These are phyloP conservation scores for Luffa acutangula DNA, from an alignment of 306 rosid species.

Conservation along the genomic window DNA sequence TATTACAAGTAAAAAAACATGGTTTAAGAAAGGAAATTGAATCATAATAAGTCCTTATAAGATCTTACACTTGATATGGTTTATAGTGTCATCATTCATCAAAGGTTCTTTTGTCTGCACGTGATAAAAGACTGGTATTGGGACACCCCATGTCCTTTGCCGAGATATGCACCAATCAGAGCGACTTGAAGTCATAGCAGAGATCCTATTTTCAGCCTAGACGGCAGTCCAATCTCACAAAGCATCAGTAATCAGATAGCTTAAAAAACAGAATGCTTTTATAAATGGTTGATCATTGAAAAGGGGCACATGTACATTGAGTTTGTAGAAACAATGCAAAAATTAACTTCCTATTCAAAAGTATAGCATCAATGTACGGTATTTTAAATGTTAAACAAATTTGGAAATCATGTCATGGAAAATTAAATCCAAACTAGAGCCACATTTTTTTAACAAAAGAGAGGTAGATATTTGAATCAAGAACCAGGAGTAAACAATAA, in stretches of 20 bases:
- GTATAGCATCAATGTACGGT: neutral
- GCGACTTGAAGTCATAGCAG: constrained; percentile 85
- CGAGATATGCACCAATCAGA: constrained; percentile 99
- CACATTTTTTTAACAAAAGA: neutral
- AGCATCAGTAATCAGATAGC: neutral
- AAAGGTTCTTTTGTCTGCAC: constrained; percentile 74
- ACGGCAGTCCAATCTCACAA: neutral
- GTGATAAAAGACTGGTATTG: constrained; percentile 97
- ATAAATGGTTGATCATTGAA: neutral
- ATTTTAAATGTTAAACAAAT: neutral
- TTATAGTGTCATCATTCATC: constrained; percentile 82
- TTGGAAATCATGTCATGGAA: neutral
- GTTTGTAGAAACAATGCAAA: neutral
- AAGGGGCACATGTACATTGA: neutral
- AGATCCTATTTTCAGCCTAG: constrained; percentile 94
- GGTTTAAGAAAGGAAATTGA: neutral
- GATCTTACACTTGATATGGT: constrained; percentile 65
- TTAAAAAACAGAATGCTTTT: neutral
- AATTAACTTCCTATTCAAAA: neutral
- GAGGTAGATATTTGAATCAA: neutral
- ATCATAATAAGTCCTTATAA: neutral
- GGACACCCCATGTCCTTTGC: constrained; percentile 99
- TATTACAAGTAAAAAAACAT: neutral
- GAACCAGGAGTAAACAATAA: neutral
- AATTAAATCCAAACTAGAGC: neutral